Evolutionary conservation across 192 early-diverging fungal species (phyloP), one percentile per base, ranked within the genome.

Genomic region (Powellomyces hirtus): DNA sequence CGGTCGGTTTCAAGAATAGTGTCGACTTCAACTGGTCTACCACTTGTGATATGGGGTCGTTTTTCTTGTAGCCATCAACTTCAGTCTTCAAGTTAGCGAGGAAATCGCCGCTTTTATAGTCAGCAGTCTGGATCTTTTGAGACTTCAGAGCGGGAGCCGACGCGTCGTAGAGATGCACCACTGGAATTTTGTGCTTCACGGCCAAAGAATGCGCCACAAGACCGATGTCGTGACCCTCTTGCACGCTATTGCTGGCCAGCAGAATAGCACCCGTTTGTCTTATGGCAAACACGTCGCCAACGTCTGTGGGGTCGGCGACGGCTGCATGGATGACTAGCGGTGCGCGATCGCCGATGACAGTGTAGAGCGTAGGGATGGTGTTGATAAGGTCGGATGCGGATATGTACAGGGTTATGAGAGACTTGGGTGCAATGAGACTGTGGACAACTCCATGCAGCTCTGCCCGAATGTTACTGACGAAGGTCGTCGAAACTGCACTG

Each of bases 201-300:
- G 94, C 75, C 16, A 89, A 72, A 16, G 89, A 71, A 72, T 95
- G 91, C 35, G 94, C 85, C 52, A 91, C 76, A 6, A 94, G 62
- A 14, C 90, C 85, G 36, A 93, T 69, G 62, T 96, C 91, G 62
- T 93, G 88, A 7, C 90, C 89, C 70, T 96, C 90, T 68, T 94
- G 90, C 5, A 84, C 82, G n/a, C 81, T 80, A 50, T 81, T 67
- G 40, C 93, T 93, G 5, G 89, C 79, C 35, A 95, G 71, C 20
- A 95, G 76, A 36, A 85, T 71, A 42, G 89, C 86, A 49, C 88
- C 90, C 26, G 89, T 86, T 62, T 91, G 84, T 52, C 90, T 87
- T 20, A 92, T 85, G 16, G 87, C 85, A 74, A 91, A 82, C 53
- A 31, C 53, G 31, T 56, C 29, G 53, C 53, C 53, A 38, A 93